phyloP scores from a whole-genome alignment of 208 protist species.

The Crithidia fasciculata region DNA sequence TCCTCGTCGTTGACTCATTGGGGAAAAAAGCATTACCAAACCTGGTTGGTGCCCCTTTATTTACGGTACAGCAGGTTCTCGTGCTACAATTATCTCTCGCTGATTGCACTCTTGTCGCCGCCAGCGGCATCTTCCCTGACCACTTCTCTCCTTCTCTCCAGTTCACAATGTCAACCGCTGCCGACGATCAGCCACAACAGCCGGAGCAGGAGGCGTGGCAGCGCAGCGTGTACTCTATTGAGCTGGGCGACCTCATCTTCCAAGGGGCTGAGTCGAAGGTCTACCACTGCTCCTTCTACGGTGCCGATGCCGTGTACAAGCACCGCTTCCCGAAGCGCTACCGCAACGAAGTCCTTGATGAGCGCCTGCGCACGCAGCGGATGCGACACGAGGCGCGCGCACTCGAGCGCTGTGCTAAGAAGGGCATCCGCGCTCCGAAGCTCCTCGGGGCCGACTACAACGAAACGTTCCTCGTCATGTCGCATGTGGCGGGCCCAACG shows the following conservation, averaged over 20 bases:
- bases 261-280: constrained; percentile 86
- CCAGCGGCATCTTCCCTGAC: neutral
- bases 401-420: constrained; percentile 64
- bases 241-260: constrained; percentile 43
- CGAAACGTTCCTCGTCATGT: constrained; percentile 77
- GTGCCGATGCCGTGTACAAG: constrained; percentile 65
- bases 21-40: too few species aligned
- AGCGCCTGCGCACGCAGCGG: constrained; percentile 79
- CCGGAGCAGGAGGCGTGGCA: constrained; percentile 4
- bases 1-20: neutral
- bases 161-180: neutral
- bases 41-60: too few species aligned
- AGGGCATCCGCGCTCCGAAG: constrained; percentile 66
- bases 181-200: neutral
- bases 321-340: constrained; percentile 81
- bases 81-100: too few species aligned
- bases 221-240: constrained; percentile 9
- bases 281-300: constrained; percentile 75
- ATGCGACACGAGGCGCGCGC: constrained; percentile 74
- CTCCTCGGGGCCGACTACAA: constrained; percentile 66
- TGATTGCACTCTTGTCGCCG: too few species aligned
- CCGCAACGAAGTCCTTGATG: constrained; percentile 76
- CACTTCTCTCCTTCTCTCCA: neutral
- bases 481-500: constrained; percentile 71
- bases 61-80: too few species aligned